Evolutionary conservation across 2,329 filamentous ascomycete species (phyloP).

Genomic region (Neopestalotiopsis sp.): DNA sequence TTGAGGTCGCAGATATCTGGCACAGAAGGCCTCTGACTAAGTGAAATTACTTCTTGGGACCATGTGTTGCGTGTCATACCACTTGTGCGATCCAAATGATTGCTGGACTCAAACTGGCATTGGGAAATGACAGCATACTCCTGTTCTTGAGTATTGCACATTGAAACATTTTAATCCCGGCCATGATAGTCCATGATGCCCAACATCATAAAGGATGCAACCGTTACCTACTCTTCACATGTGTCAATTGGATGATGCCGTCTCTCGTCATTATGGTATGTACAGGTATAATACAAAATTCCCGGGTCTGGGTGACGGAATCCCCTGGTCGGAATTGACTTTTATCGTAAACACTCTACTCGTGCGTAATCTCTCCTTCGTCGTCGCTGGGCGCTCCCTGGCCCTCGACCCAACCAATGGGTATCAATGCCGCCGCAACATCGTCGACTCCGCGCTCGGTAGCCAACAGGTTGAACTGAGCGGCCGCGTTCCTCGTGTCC

Average conservation of each 20-base stretch:
- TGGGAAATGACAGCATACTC: not conserved
- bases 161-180: not conserved
- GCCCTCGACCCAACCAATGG: slow-evolving; percentile 79
- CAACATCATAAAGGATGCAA: no score
- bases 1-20: not conserved
- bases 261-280: not conserved
- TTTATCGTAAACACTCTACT: not conserved
- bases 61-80: not conserved
- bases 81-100: not conserved
- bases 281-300: not conserved
- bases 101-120: not conserved
- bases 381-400: slow-evolving; percentile 41
- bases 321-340: not conserved
- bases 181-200: no score
- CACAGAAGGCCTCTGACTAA: not conserved
- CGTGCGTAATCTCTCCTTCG: slow-evolving; percentile 19
- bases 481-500: slow-evolving; percentile 91
- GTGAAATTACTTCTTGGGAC: not conserved
- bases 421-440: slow-evolving; percentile 87
- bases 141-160: not conserved
- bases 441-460: slow-evolving; percentile 87
- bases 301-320: not conserved
- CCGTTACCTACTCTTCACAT: not conserved
- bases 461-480: slow-evolving; percentile 94
- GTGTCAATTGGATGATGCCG: not conserved